A percentile compares a stretch with the other conserved stretches of the same genome.
phyloP scores from a whole-genome alignment of 345 rosid genomes.

The Brassica nigra region DNA sequence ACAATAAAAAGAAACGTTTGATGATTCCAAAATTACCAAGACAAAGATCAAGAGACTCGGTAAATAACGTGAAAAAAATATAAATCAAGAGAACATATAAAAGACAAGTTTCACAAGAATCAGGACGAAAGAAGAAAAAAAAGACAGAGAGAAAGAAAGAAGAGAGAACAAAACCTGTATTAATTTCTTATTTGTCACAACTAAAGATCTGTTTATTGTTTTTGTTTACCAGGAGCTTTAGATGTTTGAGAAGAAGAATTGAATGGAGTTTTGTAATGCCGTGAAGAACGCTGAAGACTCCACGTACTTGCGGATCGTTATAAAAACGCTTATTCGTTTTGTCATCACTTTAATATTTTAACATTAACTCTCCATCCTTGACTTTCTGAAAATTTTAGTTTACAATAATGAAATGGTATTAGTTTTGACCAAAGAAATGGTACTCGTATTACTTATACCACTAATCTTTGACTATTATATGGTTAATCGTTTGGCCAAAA shows the following conservation, averaged over 20 bases:
- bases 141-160: neutral
- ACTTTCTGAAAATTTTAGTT: neutral
- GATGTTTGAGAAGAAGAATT: conserved; percentile 25
- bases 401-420: neutral
- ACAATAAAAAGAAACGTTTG: neutral
- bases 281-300: conserved; percentile 31
- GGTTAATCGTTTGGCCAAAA: neutral
- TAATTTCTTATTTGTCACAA: conserved; percentile 32
- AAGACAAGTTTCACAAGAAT: conserved; percentile 26
- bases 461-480: neutral
- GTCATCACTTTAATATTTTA: conserved; percentile 25
- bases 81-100: neutral
- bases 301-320: conserved; percentile 32
- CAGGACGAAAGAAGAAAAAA: no score
- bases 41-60: conserved; percentile 27
- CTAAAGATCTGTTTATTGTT: conserved; percentile 22
- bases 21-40: conserved; percentile 7
- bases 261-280: conserved; percentile 28
- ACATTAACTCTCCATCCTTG: conserved; percentile 13
- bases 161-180: conserved; percentile 25
- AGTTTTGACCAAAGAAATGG: neutral
- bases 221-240: neutral
- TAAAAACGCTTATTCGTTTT: conserved; percentile 5
- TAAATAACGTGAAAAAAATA: neutral
- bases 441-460: neutral